Evolutionary conservation across 2,329 filamentous ascomycete genomes (phyloP), one percentile per base, ranked within the genome.

Genomic region (Arthroderma uncinatum): DNA sequence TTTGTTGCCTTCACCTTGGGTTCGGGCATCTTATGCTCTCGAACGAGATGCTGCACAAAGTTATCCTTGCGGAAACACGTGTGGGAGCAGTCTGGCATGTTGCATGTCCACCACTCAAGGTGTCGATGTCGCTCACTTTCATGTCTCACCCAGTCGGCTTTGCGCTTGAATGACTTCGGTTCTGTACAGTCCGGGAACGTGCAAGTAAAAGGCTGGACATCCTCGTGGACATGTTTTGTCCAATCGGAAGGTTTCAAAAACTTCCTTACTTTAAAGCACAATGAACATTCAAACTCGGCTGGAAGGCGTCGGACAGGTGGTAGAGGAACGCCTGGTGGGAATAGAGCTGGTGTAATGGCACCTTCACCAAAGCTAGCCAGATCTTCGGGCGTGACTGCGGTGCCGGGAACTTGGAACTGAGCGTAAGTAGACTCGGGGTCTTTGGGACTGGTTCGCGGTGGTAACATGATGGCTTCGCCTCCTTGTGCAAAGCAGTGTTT

Each of bases 151-250:
- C 91, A 96, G 68, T 96, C 91, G 12, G 91, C 91, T 72, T 95
- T 96, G 52, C 90, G 82, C 73, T 95, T 95, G 77, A 95, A 96
- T 36, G 89, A 90, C 71, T 94, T 95, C 16, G 87, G 84, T 52
- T 95, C 89, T 7, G 81, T 80, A 67, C 91, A 95, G 54, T 82
- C 79, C 1, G 86, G 83, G 75, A 92, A 95, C 0, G 90, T 95
- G 71, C 91, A 96, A 2, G 89, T 94, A 64, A 95, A 95, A 0
- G 91, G 91, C 67, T 93, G 87, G 0, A 95, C 83, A 68, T 96
- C 91, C 71, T 95, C 91, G 64, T 95, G 89, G 0, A 96, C 88
- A 66, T 96, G 91, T 69, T 96, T 95, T 1, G 90, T 95, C 91
- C 91, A 96, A 71, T 96, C 91, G 0, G 90, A 95, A 14, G 90